phyloP scores from a whole-genome alignment of 805 yeast species.

The Suhomyces prunicola region DNA sequence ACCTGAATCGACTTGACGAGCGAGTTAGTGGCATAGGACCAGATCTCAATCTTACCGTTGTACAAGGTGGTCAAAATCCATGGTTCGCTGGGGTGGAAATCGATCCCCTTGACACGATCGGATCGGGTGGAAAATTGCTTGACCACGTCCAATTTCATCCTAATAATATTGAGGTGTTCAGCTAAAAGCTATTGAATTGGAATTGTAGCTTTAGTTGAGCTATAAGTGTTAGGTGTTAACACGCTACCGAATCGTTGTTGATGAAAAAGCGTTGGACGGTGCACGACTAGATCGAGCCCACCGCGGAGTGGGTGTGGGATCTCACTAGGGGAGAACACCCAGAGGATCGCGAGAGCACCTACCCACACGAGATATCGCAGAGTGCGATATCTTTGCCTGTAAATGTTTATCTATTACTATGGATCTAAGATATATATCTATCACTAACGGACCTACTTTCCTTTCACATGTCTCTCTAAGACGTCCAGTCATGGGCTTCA shows the following conservation, averaged over 20 bases:
- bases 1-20: conserved; percentile 89
- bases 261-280: conserved; percentile 2
- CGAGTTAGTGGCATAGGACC: conserved; percentile 86
- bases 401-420: too few relatives aligned
- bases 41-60: conserved; percentile 86
- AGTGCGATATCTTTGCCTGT: too few relatives aligned
- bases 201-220: too few relatives aligned
- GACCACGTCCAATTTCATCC: conserved; percentile 47
- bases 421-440: too few relatives aligned
- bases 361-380: too few relatives aligned
- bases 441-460: too few relatives aligned
- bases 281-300: conserved; percentile 1
- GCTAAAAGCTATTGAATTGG: too few relatives aligned
- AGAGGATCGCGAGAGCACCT: too few relatives aligned
- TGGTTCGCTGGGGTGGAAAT: conserved; percentile 97
- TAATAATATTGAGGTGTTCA: background rate
- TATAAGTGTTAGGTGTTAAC: conserved; percentile 8
- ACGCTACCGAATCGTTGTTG: conserved; percentile 9
- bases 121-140: conserved; percentile 87
- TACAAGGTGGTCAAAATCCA: conserved; percentile 92
- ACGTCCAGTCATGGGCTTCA: too few relatives aligned
- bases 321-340: too few relatives aligned
- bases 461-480: too few relatives aligned
- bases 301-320: too few relatives aligned
- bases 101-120: conserved; percentile 96